These are phyloP conservation scores for Eucalyptus cloeziana DNA, from an alignment of 345 rosid genomes.

Conservation along the genomic window DNA sequence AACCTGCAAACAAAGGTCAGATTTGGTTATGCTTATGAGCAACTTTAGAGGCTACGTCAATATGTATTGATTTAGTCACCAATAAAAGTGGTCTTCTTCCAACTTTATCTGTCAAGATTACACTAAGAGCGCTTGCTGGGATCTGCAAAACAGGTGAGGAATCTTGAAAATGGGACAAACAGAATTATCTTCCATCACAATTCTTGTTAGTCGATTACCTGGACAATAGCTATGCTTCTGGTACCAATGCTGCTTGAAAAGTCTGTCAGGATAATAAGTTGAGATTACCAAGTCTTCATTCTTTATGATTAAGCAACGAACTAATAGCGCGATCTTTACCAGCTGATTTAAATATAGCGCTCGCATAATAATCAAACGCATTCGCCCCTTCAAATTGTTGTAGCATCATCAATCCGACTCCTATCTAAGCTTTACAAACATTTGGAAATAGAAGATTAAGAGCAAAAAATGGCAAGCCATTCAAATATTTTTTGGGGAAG, in stretches of 20 bases:
- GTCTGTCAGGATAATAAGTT: neutral
- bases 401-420: conserved; percentile 33
- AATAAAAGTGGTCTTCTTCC: conserved; percentile 4
- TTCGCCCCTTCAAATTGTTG: conserved; percentile 30
- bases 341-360: conserved; percentile 30
- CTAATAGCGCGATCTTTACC: neutral
- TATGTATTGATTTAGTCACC: neutral
- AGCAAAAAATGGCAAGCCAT: neutral
- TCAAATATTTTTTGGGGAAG: neutral
- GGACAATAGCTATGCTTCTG: neutral
- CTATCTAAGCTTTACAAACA: conserved; percentile 13
- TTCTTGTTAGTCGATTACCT: neutral
- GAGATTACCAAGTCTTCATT: neutral
- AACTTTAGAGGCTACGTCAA: no score
- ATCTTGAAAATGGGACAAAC: neutral
- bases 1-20: no score
- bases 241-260: neutral
- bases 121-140: neutral
- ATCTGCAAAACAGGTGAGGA: neutral
- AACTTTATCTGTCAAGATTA: conserved; percentile 6
- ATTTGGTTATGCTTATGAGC: no score
- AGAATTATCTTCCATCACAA: no score
- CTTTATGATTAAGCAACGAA: neutral
- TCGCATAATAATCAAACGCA: conserved; percentile 29
- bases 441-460: neutral